phyloP scores from a whole-genome alignment of 2,329 filamentous ascomycete genomes.

The Westerdykella aurantiaca region DNA sequence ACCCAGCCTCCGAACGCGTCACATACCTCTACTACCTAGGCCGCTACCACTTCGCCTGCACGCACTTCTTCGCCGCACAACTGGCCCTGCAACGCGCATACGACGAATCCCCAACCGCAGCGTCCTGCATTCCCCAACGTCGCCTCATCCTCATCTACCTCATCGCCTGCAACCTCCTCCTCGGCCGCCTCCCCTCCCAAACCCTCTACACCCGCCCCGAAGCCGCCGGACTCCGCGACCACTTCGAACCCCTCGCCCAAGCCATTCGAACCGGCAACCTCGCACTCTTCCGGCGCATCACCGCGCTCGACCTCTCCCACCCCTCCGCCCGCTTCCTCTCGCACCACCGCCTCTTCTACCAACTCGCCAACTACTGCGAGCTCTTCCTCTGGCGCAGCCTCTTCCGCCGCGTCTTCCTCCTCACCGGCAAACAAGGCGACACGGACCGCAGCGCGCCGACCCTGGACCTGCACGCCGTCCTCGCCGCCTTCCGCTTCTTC shows the following conservation, averaged over 20 bases:
- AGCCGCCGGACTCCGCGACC: constrained; percentile 56
- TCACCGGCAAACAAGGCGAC: constrained; percentile 66
- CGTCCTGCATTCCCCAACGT: constrained; percentile 58
- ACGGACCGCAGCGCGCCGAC: constrained; percentile 62
- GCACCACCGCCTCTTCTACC: constrained; percentile 66
- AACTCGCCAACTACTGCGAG: constrained; percentile 70
- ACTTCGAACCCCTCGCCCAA: constrained; percentile 67
- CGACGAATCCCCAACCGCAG: constrained; percentile 55
- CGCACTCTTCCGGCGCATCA: constrained; percentile 62
- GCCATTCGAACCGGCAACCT: constrained; percentile 72
- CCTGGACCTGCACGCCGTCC: constrained; percentile 65
- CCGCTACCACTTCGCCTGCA: constrained; percentile 79
- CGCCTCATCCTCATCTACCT: constrained; percentile 77
- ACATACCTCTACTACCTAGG: constrained; percentile 94
- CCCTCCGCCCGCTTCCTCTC: constrained; percentile 59
- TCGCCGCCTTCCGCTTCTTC: constrained; percentile 57
- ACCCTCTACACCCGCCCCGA: constrained; percentile 64
- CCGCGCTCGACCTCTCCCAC: constrained; percentile 43
- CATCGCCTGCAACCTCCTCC: constrained; percentile 73
- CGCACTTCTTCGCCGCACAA: constrained; percentile 72
- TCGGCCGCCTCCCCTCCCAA: constrained; percentile 73
- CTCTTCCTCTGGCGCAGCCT: constrained; percentile 80
- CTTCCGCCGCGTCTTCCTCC: constrained; percentile 68
- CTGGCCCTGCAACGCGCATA: constrained; percentile 75
- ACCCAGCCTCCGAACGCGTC: constrained; percentile 79